Base-by-base conservation (phyloP, 176 grass and related monocot genomes). In the Lolium multiflorum region DNA sequence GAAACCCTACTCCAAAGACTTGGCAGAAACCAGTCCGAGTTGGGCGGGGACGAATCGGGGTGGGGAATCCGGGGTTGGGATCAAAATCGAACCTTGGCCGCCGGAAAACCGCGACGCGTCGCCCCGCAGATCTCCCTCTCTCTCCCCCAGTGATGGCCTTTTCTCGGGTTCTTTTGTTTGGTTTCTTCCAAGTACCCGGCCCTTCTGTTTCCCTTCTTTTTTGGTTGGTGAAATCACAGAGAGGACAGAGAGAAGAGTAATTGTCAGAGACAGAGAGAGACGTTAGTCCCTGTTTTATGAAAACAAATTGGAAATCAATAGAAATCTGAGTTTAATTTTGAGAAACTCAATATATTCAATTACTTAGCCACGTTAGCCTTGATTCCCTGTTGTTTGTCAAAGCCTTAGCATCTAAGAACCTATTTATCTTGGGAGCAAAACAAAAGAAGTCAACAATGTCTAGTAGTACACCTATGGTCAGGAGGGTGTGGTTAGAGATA, bases 1-100 rank as follows among this genome's bases (percentile, higher is more conserved):
- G 89, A 55, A 54, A 80, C 80, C 59, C 70, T 81, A 80, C 73
- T 63, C 60, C 85, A 68, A 54, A 31, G 46, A 48, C 78, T 77
- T 15, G 22, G 20, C 79, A 31, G 74, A 26, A 74, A 39, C 17
- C 74, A 79, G 48, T 47, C 46, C 20, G 44, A 37, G 47, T 26
- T 11, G 61, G 68, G 55, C 43, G 16, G 18, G 38, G 78, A 26
- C 15, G 77, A 82, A 85, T 70, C 55, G 31, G 71, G 77, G 44
- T 13, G 52, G 83, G 64, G 79, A 67, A 25, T 43, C 62, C 73
- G 78, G 31, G 37, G 71, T n/a, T 11, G 71, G 83, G 87, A 92
- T 86, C 83, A 89, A 89, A 92, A 92, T 82, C 90, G 73, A 86
- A 89, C 79, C 87, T 92, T 89, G 83, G 6, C 78, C 78, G 26